phyloP scores from a whole-genome alignment of 1,284 basidiomycete species.

The Ustilago trichophora region DNA sequence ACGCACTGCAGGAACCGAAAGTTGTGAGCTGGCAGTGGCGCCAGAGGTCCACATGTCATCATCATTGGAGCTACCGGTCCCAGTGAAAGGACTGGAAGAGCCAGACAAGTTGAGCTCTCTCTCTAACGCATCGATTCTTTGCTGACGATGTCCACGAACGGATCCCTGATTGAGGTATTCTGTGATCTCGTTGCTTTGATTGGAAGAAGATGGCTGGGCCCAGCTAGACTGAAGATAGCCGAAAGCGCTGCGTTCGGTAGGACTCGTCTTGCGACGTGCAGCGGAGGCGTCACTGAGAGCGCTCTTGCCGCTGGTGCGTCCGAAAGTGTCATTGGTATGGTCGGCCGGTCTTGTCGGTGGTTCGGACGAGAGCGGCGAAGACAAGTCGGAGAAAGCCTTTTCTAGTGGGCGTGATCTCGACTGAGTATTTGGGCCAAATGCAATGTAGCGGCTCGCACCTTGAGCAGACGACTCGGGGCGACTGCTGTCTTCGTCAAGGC shows the following conservation, averaged over 20 bases:
- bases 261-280: slow-evolving; percentile 19
- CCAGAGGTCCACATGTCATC: slow-evolving; percentile 10
- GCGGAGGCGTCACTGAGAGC: slow-evolving; percentile 11
- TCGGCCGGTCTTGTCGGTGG: background rate
- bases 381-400: background rate
- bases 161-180: slow-evolving; percentile 15
- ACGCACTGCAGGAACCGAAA: background rate
- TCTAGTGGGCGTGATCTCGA: slow-evolving; percentile 1
- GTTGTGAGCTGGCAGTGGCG: background rate
- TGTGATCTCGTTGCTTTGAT: slow-evolving; percentile 14
- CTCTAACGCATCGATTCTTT: slow-evolving; percentile 16
- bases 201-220: background rate
- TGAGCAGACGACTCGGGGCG: slow-evolving; percentile 21
- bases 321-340: slow-evolving; percentile 23
- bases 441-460: slow-evolving; percentile 8
- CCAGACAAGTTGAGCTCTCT: slow-evolving; percentile 14
- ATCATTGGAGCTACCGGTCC: background rate
- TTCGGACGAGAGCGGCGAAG: slow-evolving; percentile 4
- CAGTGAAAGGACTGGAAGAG: slow-evolving; percentile 3
- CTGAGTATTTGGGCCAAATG: background rate
- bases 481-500: background rate
- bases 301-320: slow-evolving; percentile 15
- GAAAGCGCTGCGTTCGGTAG: slow-evolving; percentile 22
- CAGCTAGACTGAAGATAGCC: slow-evolving; percentile 21
- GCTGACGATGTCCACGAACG: background rate